Conservation (phyloP, 2,329 filamentous ascomycete genomes). For the Xylaria sp. region DNA sequence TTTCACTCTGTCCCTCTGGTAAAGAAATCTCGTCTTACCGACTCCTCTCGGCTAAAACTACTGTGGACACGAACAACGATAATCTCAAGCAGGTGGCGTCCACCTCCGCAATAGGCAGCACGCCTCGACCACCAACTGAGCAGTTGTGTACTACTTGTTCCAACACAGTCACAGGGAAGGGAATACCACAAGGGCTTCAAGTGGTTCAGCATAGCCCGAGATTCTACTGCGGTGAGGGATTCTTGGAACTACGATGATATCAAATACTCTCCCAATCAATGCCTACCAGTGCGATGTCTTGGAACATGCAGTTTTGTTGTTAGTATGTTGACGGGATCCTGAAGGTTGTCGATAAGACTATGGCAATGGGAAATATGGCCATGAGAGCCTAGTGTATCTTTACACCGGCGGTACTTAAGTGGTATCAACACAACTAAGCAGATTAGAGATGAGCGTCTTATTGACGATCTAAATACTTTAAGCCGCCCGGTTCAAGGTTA, state of each 20-base stretch:
- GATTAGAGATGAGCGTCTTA: neutral
- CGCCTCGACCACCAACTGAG: too few species aligned
- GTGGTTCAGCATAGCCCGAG: too few species aligned
- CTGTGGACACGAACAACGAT: neutral
- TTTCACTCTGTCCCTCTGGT: neutral
- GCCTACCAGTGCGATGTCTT: neutral
- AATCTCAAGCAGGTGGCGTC: neutral
- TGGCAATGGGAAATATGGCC: neutral
- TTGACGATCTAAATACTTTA: too few species aligned
- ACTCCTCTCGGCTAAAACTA: neutral
- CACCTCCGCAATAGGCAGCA: too few species aligned
- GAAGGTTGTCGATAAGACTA: neutral
- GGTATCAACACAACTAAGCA: neutral
- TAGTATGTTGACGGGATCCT: neutral
- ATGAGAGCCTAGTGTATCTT: neutral
- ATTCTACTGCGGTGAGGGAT: too few species aligned
- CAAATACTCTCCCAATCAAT: too few species aligned
- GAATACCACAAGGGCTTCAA: too few species aligned
- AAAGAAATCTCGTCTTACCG: neutral
- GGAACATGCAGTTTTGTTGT: neutral
- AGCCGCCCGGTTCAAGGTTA: too few species aligned
- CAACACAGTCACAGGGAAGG: too few species aligned
- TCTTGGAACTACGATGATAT: too few species aligned
- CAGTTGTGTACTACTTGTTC: too few species aligned
- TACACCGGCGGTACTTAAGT: neutral